A percentile compares a stretch with the other conserved stretches of the same genome.
These are phyloP conservation scores for Ganoderma leucocontextum DNA, from an alignment of 1,284 basidiomycete species.

Conservation along the genomic window DNA sequence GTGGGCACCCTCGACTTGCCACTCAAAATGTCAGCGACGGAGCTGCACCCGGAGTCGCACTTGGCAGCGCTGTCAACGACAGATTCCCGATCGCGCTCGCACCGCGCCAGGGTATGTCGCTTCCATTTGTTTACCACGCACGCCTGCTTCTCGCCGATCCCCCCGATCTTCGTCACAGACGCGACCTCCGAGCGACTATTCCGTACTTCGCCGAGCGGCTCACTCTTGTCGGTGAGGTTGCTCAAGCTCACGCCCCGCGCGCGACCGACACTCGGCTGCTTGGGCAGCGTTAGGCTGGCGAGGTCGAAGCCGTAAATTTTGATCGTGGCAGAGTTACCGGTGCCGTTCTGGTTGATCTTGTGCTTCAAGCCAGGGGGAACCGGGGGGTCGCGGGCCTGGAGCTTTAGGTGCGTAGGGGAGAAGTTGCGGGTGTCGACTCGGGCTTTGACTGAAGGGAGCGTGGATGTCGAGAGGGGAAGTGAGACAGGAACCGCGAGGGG, in stretches of 20 bases:
- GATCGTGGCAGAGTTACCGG: not conserved
- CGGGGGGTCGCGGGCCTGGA: slow-evolving; percentile 38
- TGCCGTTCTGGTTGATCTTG: slow-evolving; percentile 16
- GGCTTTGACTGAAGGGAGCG: slow-evolving; percentile 9
- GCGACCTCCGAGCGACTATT: not conserved
- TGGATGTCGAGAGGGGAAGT: not conserved
- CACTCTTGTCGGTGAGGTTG: slow-evolving; percentile 7
- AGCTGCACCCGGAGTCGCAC: not conserved
- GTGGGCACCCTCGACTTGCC: not conserved
- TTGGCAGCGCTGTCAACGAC: not conserved
- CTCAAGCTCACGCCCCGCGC: slow-evolving; percentile 22
- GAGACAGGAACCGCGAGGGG: slow-evolving; percentile 14
- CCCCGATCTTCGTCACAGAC: not conserved
- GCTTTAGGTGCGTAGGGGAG: slow-evolving; percentile 39
- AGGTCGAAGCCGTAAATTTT: not conserved
- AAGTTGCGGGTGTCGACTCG: slow-evolving; percentile 28
- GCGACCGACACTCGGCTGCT: not conserved
- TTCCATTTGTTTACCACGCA: not conserved
- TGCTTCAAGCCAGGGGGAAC: slow-evolving; percentile 43
- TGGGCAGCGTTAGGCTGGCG: not conserved
- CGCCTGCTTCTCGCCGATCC: slow-evolving; percentile 3
- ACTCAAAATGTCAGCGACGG: not conserved
- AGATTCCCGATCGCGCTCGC: not conserved
- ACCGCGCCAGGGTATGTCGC: not conserved
- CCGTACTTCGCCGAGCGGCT: too few species aligned